Evolutionary conservation across 805 yeast genomes (phyloP), one percentile per base, ranked within the genome.

Genomic region (Zygotorulaspora chibaensis): DNA sequence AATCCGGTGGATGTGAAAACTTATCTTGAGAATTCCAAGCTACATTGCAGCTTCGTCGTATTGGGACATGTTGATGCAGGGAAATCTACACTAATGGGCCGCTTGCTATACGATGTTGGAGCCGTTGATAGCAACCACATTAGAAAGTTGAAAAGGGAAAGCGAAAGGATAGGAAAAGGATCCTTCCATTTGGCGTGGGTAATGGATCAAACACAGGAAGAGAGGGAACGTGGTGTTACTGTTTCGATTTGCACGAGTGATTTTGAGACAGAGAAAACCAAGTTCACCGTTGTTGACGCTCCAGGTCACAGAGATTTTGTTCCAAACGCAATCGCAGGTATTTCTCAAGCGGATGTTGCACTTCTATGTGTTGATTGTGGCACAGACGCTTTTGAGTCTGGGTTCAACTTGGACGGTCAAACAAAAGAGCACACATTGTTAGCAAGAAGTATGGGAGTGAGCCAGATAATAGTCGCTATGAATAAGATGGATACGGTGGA

Each of bases 21-120:
- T 43, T 96, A 90, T 57, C 63, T 91, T 77, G 84, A 83, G 58
- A 91, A 91, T 47, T 87, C 88, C 52, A 91, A 90, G 68, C 98
- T 93, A 63, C 99, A 93, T 70, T 77, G 93, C 67, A 89, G 96
- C 35, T 85, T 93, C 61, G 90, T 95, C 55, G 95, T 93, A 70
- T 85, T 93, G 89, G 99, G 99, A 54, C 99, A 93, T 68, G 99
- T 93, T 53, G 99, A 93, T 75, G 98, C 99, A 13, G 99, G 99
- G 60, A 93, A 93, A 71, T 88, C 96, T 36, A 93, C 99, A 45
- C 85, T 93, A 86, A 97, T 98, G 69, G 99, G 99, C 66, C 90
- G 95, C 70, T 72, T 93, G 57, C 76, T 93, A 49, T 91, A 76
- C 63, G 79, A 93, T 62, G 88, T 97, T 13, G 97, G 97, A 50